Conservation (phyloP, 768 basidiomycete genomes). For the Antrodiella citrinella region DNA sequence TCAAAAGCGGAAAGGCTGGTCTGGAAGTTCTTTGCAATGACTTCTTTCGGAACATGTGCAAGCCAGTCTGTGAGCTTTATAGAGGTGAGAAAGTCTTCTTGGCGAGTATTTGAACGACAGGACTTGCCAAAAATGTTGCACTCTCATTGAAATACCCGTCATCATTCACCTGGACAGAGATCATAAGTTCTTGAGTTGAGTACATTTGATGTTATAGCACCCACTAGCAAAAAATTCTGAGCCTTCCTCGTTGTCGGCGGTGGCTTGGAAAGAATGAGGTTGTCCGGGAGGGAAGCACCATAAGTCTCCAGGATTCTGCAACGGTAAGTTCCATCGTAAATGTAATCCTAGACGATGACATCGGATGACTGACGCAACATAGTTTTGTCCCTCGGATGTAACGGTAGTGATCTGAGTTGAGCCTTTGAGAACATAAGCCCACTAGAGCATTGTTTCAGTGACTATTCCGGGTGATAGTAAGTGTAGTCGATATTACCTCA, state of each 20-base stretch:
- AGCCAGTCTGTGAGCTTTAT: constrained; percentile 26
- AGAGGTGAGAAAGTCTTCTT: neutral
- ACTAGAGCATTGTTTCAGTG: neutral
- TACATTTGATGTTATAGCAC: constrained; percentile 1
- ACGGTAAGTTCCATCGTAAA: neutral
- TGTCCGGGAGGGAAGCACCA: constrained; percentile 32
- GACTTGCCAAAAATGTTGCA: constrained; percentile 25
- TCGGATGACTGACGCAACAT: constrained; percentile 15
- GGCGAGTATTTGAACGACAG: constrained; percentile 7
- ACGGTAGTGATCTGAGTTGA: constrained; percentile 16
- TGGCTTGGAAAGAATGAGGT: constrained; percentile 31
- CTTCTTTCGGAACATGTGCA: constrained; percentile 27
- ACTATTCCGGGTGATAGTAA: constrained; percentile 4
- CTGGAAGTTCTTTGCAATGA: constrained; percentile 29
- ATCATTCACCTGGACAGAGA: constrained; percentile 30
- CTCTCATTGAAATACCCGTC: constrained; percentile 28
- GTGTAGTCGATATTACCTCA: constrained; percentile 11
- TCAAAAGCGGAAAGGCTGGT: constrained; percentile 22
- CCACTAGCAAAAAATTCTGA: constrained; percentile 26
- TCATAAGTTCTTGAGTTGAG: neutral
- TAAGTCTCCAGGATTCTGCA: constrained; percentile 20
- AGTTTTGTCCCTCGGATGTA: constrained; percentile 19
- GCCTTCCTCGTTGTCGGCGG: constrained; percentile 19
- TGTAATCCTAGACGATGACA: neutral
- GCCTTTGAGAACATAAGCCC: constrained; percentile 2